Conservation (phyloP, 1,139 yeast genomes). For the Kodamaea fungicola region DNA sequence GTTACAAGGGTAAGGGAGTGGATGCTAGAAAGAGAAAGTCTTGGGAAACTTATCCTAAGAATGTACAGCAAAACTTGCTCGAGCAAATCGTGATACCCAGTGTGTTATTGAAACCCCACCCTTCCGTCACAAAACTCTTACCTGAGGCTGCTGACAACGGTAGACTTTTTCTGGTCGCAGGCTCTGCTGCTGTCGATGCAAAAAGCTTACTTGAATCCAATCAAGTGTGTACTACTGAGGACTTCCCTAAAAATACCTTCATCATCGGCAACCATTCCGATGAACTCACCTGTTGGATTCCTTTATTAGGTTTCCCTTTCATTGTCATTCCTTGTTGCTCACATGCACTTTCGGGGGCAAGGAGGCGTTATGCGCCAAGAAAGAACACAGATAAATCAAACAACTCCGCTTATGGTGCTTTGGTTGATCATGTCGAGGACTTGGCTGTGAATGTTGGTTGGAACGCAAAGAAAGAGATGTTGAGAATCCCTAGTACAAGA, state of each 20-base stretch:
- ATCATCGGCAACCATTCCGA: slow-evolving; percentile 94
- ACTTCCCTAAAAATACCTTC: slow-evolving; percentile 68
- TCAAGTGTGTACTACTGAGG: slow-evolving; percentile 60
- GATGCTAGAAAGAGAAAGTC: slow-evolving; percentile 90
- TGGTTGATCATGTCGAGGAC: slow-evolving; percentile 80
- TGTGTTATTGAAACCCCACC: slow-evolving; percentile 64
- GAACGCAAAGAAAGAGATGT: slow-evolving; percentile 80
- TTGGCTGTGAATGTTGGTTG: slow-evolving; percentile 72
- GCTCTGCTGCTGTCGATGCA: slow-evolving; percentile 17
- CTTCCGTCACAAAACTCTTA: slow-evolving; percentile 48
- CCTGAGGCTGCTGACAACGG: slow-evolving; percentile 61
- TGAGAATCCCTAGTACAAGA: slow-evolving; percentile 91
- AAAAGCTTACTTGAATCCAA: slow-evolving; percentile 51
- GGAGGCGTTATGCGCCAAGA: slow-evolving; percentile 56
- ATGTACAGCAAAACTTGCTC: slow-evolving; percentile 52
- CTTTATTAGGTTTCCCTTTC: slow-evolving; percentile 80
- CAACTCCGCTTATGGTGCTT: slow-evolving; percentile 69
- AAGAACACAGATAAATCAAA: slow-evolving; percentile 10
- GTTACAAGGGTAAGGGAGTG: slow-evolving; percentile 77
- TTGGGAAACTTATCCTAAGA: slow-evolving; percentile 70
- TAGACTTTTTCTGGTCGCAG: slow-evolving; percentile 48
- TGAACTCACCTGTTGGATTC: slow-evolving; percentile 94
- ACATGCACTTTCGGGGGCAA: slow-evolving; percentile 76
- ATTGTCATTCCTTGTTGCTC: slow-evolving; percentile 96
- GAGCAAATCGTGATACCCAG: slow-evolving; percentile 84